These are phyloP conservation scores for Plasmodium inui DNA, from an alignment of 169 alveolate genomes.

Conservation along the genomic window DNA sequence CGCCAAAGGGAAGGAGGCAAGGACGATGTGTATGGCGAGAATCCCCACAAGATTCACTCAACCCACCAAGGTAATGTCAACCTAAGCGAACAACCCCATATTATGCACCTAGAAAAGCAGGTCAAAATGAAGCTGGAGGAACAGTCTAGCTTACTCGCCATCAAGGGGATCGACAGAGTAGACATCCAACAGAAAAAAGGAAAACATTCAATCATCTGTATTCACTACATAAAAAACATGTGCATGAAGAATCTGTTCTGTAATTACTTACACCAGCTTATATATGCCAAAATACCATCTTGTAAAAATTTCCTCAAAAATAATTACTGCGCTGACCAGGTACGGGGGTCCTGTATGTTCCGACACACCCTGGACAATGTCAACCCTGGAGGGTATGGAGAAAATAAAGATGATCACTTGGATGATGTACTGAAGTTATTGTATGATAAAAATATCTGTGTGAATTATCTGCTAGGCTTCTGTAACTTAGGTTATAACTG, in stretches of 20 bases:
- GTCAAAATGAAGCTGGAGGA: conserved; percentile 82
- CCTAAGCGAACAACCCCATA: conserved; percentile 73
- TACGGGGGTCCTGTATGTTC: conserved; percentile 87
- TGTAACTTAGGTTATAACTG: conserved; percentile 87
- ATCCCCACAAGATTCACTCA: background rate
- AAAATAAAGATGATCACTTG: conserved; percentile 32
- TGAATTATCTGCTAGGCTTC: conserved; percentile 86
- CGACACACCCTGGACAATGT: conserved; percentile 73
- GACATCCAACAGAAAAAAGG: conserved; percentile 87
- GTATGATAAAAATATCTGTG: conserved; percentile 78
- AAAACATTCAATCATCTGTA: conserved; percentile 92
- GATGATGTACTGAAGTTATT: conserved; percentile 67
- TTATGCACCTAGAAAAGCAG: conserved; percentile 76
- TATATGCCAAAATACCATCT: conserved; percentile 91
- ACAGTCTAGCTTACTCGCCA: conserved; percentile 80
- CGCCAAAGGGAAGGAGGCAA: background rate
- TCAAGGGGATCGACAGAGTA: conserved; percentile 85
- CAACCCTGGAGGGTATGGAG: background rate
- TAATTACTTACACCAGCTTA: conserved; percentile 92
- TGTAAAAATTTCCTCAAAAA: conserved; percentile 88
- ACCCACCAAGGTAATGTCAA: conserved; percentile 39
- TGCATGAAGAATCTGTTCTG: conserved; percentile 95
- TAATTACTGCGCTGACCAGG: conserved; percentile 89
- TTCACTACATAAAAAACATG: conserved; percentile 94
- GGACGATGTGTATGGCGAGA: background rate